Evolutionary conservation across 768 basidiomycete genomes (phyloP).

Genomic region (Trametes coccinea): DNA sequence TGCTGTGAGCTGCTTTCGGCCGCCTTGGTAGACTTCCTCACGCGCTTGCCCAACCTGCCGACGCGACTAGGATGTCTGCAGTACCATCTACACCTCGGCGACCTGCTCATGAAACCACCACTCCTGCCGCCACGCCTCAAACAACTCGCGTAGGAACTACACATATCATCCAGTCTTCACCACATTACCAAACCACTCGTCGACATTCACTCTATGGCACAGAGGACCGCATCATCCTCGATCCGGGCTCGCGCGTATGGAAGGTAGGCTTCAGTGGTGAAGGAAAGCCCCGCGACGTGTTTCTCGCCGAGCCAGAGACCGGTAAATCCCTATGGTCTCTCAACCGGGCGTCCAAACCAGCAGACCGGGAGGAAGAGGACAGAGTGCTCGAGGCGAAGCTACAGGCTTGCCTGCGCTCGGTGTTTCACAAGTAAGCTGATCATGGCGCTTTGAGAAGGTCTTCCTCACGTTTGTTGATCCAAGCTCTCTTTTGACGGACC

Average conservation of each 20-base stretch:
- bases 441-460: background rate
- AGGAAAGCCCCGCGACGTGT: constrained; percentile 86
- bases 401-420: constrained; percentile 67
- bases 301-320: constrained; percentile 52
- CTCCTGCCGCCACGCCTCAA: constrained; percentile 53
- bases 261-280: constrained; percentile 98
- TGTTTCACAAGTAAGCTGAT: constrained; percentile 78
- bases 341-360: constrained; percentile 51
- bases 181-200: constrained; percentile 81
- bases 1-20: no score
- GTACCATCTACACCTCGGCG: constrained; percentile 36
- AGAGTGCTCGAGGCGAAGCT: constrained; percentile 68
- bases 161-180: constrained; percentile 65
- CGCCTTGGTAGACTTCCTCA: no score
- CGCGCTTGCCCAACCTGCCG: no score
- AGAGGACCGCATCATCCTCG: constrained; percentile 93
- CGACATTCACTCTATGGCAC: constrained; percentile 95
- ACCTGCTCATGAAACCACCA: constrained; percentile 15
- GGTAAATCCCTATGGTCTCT: constrained; percentile 61
- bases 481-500: constrained; percentile 91
- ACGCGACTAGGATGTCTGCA: constrained; percentile 32
- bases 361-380: constrained; percentile 71
- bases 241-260: constrained; percentile 93
- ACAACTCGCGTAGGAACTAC: constrained; percentile 50
- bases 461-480: constrained; percentile 17